Base-by-base conservation (phyloP, 768 basidiomycete species). In the Serpula lacrymans region DNA sequence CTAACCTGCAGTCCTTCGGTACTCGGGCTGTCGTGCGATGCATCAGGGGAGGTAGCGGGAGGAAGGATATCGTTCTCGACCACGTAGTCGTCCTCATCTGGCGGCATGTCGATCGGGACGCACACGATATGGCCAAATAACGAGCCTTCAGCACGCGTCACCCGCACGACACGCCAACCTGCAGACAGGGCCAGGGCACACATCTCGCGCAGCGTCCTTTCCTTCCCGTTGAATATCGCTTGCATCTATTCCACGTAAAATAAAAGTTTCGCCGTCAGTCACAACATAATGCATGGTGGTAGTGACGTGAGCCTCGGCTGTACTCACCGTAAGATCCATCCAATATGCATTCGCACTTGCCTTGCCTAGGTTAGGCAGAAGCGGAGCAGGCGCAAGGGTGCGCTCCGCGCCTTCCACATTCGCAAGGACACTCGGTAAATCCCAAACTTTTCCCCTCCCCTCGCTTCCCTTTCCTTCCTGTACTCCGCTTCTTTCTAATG, bases 281-380 rank as follows among this genome's bases (percentile, higher is more conserved):
- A n/a, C 2, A 27, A 25, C 17, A 10, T 25, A 4, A 1, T 1
- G 4, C 20, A 9, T 30, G 32, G 2, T 20, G 24, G 20, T 17
- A n/a, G 3, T 13, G 29, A 45, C 17, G 13, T 10, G 10, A 17
- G 10, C 9, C 9, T 9, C 33, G 20, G 10, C 33, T 24, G 16
- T 8, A 49, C 71, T 38, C 51, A 84, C 84, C 21, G 78, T 74
- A 50, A 84, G 59, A 54, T 87, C 84, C 71, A 84, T 71, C 72
- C 76, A 83, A 55, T 84, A 86, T 5, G 74, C 82, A 47, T 76
- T 80, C 5, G 53, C 61, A 40, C 72, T 86, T 6, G 84, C 84
- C 50, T 80, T 82, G 0, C 87, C 87, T 5, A 86, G 59, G 52
- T 88, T 89, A 5, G 84, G 68, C 22, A 88, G 65, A n/a, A 89